phyloP scores from a whole-genome alignment of 2,329 filamentous ascomycete species.

The Fusarium phyllophilum region DNA sequence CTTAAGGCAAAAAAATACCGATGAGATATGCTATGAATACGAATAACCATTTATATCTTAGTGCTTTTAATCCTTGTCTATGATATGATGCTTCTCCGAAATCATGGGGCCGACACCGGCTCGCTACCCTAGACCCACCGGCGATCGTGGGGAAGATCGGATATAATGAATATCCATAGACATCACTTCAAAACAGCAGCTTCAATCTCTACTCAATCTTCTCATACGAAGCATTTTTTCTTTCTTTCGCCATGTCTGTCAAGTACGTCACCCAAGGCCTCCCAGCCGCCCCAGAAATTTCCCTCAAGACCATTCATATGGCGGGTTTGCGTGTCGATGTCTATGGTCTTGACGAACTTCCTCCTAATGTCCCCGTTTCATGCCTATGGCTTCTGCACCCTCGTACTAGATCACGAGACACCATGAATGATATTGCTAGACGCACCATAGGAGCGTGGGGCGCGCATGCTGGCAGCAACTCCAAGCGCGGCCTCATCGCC shows the following conservation, averaged over 20 bases:
- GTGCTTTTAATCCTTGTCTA: not conserved
- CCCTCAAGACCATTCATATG: slow-evolving; percentile 74
- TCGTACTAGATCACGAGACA: slow-evolving; percentile 73
- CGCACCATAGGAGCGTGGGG: slow-evolving; percentile 77
- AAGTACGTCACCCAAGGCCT: slow-evolving; percentile 50
- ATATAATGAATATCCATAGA: not conserved
- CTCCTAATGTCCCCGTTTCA: slow-evolving; percentile 66
- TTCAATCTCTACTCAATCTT: not conserved
- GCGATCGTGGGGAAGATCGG: slow-evolving; percentile 4
- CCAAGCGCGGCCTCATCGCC: slow-evolving; percentile 73
- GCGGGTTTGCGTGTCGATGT: slow-evolving; percentile 82
- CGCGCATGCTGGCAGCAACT: slow-evolving; percentile 44
- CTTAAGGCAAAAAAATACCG: too few relatives aligned
- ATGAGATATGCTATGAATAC: not conserved
- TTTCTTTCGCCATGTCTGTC: slow-evolving; percentile 35
- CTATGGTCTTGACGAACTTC: slow-evolving; percentile 82
- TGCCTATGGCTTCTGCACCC: slow-evolving; percentile 95
- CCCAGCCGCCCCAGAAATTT: slow-evolving; percentile 61
- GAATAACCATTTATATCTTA: not conserved
- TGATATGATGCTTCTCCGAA: not conserved
- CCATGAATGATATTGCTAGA: slow-evolving; percentile 81
- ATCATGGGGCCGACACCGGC: not conserved
- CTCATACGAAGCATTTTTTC: not conserved
- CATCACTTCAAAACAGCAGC: not conserved
- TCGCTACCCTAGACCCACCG: slow-evolving; percentile 36